Evolutionary conservation across 129 eudicot genomes (phyloP), one percentile per base, ranked within the genome.

Genomic region (Helichrysum umbraculigerum): DNA sequence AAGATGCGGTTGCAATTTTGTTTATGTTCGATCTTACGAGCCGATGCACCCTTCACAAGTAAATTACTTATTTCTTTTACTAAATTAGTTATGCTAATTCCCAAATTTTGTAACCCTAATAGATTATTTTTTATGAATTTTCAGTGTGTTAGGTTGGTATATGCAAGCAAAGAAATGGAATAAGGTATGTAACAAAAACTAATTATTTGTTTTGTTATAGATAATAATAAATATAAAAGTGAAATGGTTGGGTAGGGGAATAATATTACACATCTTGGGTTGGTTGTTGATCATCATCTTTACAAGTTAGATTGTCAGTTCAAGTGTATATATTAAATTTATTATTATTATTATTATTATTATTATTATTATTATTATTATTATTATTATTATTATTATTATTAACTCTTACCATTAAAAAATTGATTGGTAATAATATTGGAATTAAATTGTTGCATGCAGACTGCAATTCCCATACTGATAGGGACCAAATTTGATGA

Each of bases 21-120:
- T 87, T 95, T 66, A 95, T 95, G 99, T 95, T 95, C 79, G 97
- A 95, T 88, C 96, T 95, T 19, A 95, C 99, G 16, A 91, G 96
- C 66, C 87, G 99, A 33, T 83, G 96, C 78, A 91, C 99, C 12
- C 87, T 95, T 21, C 78, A 91, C 76, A 95, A 89, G 99, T 95
- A 83, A 42, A 9, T 51, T 17, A 63, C 35, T 54, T 70, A 0
- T 65, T 47, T 32, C 0, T 19, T 51, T 0, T 30, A 9, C n/a
- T 39, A 17, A n/a, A 15, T 39, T 28, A 47, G 14, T 16, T 68
- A 15, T 68, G 32, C 15, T 22, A 25, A 1, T 67, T 8, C 30
- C 33, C 9, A 47, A 5, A 11, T 47, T 47, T 47, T 12, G n/a
- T 14, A 14, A 3, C n/a, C 2, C n/a, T 44, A 33, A 77, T 63